Evolutionary conservation across 2,329 filamentous ascomycete species (phyloP).

Genomic region (Westerdykella aurantiaca): DNA sequence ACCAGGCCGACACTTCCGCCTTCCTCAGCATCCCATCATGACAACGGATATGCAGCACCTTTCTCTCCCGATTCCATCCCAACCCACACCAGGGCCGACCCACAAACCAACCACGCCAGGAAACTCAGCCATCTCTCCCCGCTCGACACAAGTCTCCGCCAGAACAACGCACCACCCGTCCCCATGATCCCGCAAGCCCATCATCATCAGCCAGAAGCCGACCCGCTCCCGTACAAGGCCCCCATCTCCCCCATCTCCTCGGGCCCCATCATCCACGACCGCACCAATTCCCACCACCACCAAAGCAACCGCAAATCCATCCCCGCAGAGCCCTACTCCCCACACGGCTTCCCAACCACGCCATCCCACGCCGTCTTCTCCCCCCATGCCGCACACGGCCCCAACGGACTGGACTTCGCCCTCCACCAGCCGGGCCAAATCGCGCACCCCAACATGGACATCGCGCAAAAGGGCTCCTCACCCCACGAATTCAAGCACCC

Average conservation of each 20-base stretch:
- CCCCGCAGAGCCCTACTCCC: conserved; percentile 27
- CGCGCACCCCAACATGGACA: conserved; percentile 38
- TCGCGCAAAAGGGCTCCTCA: conserved; percentile 12
- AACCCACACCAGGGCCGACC: conserved; percentile 1
- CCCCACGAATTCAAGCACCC: conserved; percentile 27
- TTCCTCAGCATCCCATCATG: too few species aligned
- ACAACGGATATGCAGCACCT: conserved; percentile 13
- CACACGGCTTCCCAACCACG: conserved; percentile 24
- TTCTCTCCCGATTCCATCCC: neutral
- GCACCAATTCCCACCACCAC: conserved; percentile 8
- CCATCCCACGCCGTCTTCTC: conserved; percentile 31
- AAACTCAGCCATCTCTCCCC: conserved; percentile 30
- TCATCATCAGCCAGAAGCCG: conserved; percentile 11
- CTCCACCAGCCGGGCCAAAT: conserved; percentile 39
- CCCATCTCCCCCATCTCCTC: conserved; percentile 28
- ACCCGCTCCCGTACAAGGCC: conserved; percentile 21
- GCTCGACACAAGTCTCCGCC: conserved; percentile 24
- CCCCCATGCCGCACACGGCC: conserved; percentile 33
- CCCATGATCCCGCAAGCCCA: conserved; percentile 22
- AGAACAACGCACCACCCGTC: conserved; percentile 19
- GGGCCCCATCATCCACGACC: conserved; percentile 18
- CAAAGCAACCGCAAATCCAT: conserved; percentile 14
- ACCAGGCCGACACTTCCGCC: too few species aligned
- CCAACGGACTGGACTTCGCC: conserved; percentile 33
- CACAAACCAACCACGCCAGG: conserved; percentile 23